Conservation (phyloP, 768 basidiomycete genomes). For the Porphyrellus cyaneotinctus region DNA sequence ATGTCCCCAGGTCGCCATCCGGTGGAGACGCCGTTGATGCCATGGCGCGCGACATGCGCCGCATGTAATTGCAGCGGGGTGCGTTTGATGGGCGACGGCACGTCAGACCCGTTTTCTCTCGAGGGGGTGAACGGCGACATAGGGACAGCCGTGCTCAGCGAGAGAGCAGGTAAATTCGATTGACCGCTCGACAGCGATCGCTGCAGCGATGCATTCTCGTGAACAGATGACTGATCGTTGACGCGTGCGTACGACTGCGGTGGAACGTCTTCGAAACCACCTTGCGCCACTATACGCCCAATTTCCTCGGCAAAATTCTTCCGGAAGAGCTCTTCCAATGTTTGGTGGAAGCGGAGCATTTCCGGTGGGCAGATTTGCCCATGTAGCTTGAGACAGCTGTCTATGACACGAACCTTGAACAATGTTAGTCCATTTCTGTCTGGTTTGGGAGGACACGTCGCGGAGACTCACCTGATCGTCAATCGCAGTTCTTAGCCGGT, state of each 20-base stretch:
- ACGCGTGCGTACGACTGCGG: slow-evolving; percentile 38
- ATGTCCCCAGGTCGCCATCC: slow-evolving; percentile 57
- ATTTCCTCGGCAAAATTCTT: slow-evolving; percentile 86
- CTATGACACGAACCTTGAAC: slow-evolving; percentile 68
- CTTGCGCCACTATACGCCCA: slow-evolving; percentile 57
- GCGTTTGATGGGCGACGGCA: slow-evolving; percentile 41
- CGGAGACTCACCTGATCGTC: slow-evolving; percentile 67
- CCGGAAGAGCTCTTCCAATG: slow-evolving; percentile 78
- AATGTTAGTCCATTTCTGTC: background rate
- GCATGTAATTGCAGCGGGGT: slow-evolving; percentile 79
- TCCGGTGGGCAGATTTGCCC: slow-evolving; percentile 77
- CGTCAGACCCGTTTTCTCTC: slow-evolving; percentile 9
- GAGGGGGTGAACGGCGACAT: slow-evolving; percentile 36
- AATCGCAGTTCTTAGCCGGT: slow-evolving; percentile 68
- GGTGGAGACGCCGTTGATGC: slow-evolving; percentile 77
- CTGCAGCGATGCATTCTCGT: slow-evolving; percentile 45
- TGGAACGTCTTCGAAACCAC: slow-evolving; percentile 48
- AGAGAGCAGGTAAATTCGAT: slow-evolving; percentile 40
- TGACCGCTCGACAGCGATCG: slow-evolving; percentile 44
- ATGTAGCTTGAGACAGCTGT: slow-evolving; percentile 81
- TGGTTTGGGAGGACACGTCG: background rate
- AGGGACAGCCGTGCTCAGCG: slow-evolving; percentile 45
- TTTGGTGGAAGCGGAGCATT: slow-evolving; percentile 91
- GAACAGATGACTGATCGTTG: slow-evolving; percentile 45
- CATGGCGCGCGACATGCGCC: slow-evolving; percentile 77